Percentiles rank a stretch among this genome's conserved stretches.
phyloP scores from a whole-genome alignment of 2,329 filamentous ascomycete species.

The Fusarium citri region DNA sequence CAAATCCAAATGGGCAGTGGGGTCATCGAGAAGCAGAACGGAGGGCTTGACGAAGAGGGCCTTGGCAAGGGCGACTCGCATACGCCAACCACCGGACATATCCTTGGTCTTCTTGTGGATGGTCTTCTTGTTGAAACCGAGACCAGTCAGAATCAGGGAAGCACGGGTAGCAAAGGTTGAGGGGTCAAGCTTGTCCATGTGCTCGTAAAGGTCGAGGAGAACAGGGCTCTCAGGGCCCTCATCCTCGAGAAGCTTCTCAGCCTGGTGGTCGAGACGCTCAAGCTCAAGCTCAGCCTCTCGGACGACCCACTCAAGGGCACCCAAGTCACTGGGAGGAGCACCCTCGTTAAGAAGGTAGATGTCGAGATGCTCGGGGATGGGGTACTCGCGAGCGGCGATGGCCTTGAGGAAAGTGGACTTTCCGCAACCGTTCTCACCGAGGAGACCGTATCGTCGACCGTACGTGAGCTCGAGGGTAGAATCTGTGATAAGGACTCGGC shows the following conservation, averaged over 20 bases:
- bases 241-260: conserved; percentile 90
- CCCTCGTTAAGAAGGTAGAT: conserved; percentile 99
- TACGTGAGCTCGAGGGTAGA: conserved; percentile 93
- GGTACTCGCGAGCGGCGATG: conserved; percentile 92
- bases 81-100: conserved; percentile 99
- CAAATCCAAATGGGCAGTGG: conserved; percentile 98
- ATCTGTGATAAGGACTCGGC: conserved; percentile 94
- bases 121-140: conserved; percentile 98
- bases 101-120: conserved; percentile 99
- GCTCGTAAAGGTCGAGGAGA: conserved; percentile 96
- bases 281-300: conserved; percentile 93
- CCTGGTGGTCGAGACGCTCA: conserved; percentile 86
- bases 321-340: conserved; percentile 86
- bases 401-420: conserved; percentile 98
- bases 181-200: conserved; percentile 98
- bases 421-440: conserved; percentile 99
- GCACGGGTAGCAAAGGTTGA: conserved; percentile 96
- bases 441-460: conserved; percentile 90
- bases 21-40: conserved; percentile 94
- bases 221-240: conserved; percentile 92
- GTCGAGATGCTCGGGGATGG: conserved; percentile 95
- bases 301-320: conserved; percentile 97
- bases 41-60: conserved; percentile 98
- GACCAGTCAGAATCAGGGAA: conserved; percentile 96
- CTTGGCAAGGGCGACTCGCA: conserved; percentile 98